Conservation (phyloP, 2,329 filamentous ascomycete genomes). For the Ophiosphaerella korrae region DNA sequence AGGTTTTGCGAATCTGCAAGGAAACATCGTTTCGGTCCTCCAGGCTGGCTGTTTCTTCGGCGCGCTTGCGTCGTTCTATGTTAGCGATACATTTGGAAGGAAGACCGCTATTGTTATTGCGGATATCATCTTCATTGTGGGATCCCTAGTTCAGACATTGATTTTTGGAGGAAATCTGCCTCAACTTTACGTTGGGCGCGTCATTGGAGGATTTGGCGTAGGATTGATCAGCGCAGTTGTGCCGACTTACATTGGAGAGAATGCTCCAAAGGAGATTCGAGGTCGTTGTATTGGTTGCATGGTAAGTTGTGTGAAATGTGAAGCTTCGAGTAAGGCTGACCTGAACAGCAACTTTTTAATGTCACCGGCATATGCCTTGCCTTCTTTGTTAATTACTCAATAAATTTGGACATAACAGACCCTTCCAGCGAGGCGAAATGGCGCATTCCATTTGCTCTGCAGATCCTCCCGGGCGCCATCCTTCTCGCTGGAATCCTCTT, state of each 20-base stretch:
- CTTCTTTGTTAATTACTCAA: constrained; percentile 61
- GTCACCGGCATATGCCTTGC: constrained; percentile 55
- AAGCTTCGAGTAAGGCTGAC: too few species aligned
- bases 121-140: constrained; percentile 50
- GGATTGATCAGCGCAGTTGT: constrained; percentile 51
- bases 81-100: constrained; percentile 50
- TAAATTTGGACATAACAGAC: constrained; percentile 51
- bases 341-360: constrained; percentile 45
- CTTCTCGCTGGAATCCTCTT: constrained; percentile 57
- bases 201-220: constrained; percentile 53
- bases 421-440: constrained; percentile 55
- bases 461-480: constrained; percentile 58
- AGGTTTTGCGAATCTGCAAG: constrained; percentile 48
- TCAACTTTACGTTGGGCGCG: constrained; percentile 50
- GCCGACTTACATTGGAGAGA: constrained; percentile 52
- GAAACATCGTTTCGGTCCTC: constrained; percentile 52
- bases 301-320: constrained; percentile 5
- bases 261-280: constrained; percentile 50
- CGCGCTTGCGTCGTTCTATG: constrained; percentile 50
- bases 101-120: constrained; percentile 50
- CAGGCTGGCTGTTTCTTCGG: constrained; percentile 54
- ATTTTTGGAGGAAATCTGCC: constrained; percentile 27
- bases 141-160: constrained; percentile 49
- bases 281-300: constrained; percentile 47
- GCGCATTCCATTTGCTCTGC: constrained; percentile 59